These are phyloP conservation scores for Halteria grandinella DNA, from an alignment of 73 alveolate species.

Conservation along the genomic window DNA sequence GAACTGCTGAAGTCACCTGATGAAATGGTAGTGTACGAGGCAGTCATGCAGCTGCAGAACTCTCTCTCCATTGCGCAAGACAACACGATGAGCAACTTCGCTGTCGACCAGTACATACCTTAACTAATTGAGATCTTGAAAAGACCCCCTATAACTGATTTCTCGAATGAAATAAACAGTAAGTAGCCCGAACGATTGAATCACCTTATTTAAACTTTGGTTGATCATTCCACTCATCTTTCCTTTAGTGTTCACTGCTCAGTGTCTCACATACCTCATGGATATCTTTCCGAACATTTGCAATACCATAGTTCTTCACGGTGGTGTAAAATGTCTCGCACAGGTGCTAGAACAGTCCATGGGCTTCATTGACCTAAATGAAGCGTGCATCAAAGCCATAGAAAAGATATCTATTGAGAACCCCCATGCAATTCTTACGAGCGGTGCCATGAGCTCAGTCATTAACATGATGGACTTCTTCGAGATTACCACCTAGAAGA, in stretches of 20 bases:
- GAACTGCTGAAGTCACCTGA: slow-evolving; percentile 47
- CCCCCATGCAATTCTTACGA: slow-evolving; percentile 57
- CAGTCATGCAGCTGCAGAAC: slow-evolving; percentile 18
- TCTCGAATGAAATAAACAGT: slow-evolving; percentile 59
- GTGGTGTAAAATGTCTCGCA: slow-evolving; percentile 55
- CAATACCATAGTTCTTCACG: slow-evolving; percentile 44
- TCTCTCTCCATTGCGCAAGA: slow-evolving; percentile 66
- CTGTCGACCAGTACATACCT: slow-evolving; percentile 42
- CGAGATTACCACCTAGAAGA: slow-evolving; percentile 53
- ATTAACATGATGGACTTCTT: slow-evolving; percentile 76
- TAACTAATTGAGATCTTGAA: slow-evolving; percentile 41
- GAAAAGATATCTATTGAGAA: slow-evolving; percentile 71
- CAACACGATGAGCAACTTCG: slow-evolving; percentile 53
- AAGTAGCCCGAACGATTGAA: too few species aligned
- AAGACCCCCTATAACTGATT: slow-evolving; percentile 43
- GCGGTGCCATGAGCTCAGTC: slow-evolving; percentile 52
- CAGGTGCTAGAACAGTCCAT: slow-evolving; percentile 51
- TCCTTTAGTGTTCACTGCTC: slow-evolving; percentile 41
- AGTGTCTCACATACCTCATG: slow-evolving; percentile 63
- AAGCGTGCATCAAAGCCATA: slow-evolving; percentile 67
- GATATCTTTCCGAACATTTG: slow-evolving; percentile 69
- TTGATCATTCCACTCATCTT: not conserved
- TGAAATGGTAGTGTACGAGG: slow-evolving; percentile 65
- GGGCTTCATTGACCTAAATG: slow-evolving; percentile 75
- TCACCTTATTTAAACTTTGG: not conserved